Conservation (phyloP, 176 grass and related monocot species). For the Triticum monococcum region DNA sequence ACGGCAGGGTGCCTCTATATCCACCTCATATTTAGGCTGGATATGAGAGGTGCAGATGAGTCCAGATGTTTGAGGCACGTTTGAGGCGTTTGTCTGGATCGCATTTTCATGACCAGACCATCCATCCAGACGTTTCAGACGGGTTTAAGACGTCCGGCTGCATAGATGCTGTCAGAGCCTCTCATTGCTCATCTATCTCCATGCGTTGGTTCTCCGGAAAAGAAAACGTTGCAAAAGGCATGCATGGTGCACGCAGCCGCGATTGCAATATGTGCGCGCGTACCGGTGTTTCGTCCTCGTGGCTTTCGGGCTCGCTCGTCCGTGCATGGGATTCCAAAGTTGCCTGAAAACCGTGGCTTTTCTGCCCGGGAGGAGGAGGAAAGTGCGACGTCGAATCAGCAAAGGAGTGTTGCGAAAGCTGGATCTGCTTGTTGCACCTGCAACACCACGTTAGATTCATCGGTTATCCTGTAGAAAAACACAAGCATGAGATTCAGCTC, state of each 20-base stretch:
- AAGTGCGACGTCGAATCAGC: conserved; percentile 36
- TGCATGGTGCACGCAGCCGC: background rate
- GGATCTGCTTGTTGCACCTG: conserved; percentile 15
- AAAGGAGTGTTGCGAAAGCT: conserved; percentile 40
- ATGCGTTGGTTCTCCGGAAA: background rate
- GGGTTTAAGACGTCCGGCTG: no score
- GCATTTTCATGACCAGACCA: no score
- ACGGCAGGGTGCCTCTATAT: no score
- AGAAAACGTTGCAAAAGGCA: background rate
- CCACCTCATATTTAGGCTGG: no score
- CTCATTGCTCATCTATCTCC: background rate
- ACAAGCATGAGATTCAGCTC: background rate
- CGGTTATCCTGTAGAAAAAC: background rate
- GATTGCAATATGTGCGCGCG: background rate
- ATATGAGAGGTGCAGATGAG: no score
- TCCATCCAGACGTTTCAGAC: no score
- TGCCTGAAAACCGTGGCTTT: background rate
- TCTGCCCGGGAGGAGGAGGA: background rate
- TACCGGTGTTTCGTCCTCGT: background rate
- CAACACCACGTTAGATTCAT: background rate
- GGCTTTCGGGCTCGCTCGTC: conserved; percentile 3
- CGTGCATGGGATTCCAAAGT: conserved; percentile 56
- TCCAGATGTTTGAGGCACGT: no score
- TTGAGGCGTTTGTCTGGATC: no score
- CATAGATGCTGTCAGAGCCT: no score